These are phyloP conservation scores for sweet orange (Citrus sinensis) DNA, from an alignment of 345 rosid species.

Conservation along the genomic window DNA sequence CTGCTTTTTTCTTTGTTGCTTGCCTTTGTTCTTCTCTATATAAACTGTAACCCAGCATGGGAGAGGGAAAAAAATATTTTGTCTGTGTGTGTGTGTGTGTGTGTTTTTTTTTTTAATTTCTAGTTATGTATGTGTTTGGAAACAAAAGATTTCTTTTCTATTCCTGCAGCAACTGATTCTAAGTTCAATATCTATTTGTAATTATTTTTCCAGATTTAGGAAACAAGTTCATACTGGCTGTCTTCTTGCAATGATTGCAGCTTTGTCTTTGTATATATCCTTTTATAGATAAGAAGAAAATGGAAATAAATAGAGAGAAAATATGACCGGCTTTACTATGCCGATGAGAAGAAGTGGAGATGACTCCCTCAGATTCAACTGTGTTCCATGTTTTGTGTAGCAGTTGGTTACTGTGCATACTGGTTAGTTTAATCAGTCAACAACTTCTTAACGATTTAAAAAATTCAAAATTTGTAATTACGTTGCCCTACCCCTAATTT, in stretches of 20 bases:
- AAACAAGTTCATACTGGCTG: not conserved
- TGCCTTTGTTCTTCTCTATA: not conserved
- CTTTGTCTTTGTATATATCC: not conserved
- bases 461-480: too few species aligned
- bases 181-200: not conserved
- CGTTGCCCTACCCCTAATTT: too few species aligned
- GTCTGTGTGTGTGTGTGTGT: too few species aligned
- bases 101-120: not conserved
- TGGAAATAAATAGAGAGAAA: not conserved
- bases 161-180: not conserved
- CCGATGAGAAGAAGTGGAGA: too few species aligned
- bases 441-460: too few species aligned
- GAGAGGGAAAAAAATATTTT: too few species aligned
- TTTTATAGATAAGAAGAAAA: not conserved
- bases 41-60: not conserved
- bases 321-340: not conserved
- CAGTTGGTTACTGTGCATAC: too few species aligned
- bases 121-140: not conserved
- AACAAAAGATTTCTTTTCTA: not conserved
- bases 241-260: slow-evolving; percentile 10
- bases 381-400: too few species aligned
- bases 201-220: slow-evolving; percentile 16
- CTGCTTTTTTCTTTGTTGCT: not conserved
- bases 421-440: too few species aligned
- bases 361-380: too few species aligned